Evolutionary conservation across 495 filamentous ascomycete genomes (phyloP), one percentile per base, ranked within the genome.

Genomic region (Thozetella sp.): DNA sequence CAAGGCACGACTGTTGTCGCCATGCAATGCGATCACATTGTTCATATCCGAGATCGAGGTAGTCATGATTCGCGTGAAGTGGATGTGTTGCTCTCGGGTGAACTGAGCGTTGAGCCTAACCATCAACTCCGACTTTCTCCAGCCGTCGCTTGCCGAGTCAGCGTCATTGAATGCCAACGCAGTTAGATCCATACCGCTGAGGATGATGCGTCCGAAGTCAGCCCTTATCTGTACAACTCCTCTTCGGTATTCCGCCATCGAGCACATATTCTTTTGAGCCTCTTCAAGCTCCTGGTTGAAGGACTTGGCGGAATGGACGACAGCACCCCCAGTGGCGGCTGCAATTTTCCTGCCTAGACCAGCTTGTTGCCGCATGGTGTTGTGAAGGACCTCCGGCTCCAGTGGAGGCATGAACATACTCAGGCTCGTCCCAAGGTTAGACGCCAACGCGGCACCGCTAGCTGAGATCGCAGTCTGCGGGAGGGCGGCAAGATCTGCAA

Each of bases 21-120:
- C 61, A 9, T 59, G 63, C 19, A 72, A 58, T 10, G 59, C 60
- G 52, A 75, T 55, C 22, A 84, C 60, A 25, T 66, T 64, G 3
- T 73, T 66, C 17, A 73, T 63, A 43, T 83, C 80, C 0, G 55
- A 67, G 37, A 66, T 65, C 13, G 66, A 53, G 2, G 65, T 72
- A 0, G 71, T 76, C 1, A 84, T 60, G 2, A 78, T 66, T 2
- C 76, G 75, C 10, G 79, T 80, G 43, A 81, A 82, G 9, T 60
- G 57, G 3, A 75, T 50, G 34, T 59, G 58, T 10, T 45, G 25
- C n/a, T 55, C 27, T 1, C 60, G 12, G 9, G 54, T 50, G 25
- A 61, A 59, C 4, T 53, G 51, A 19, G 54, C 63, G 37, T 70
- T 72, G 1, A 75, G 57, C 15, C 25, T 53, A 0, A 25, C n/a